Conservation (phyloP, 129 eudicot species). For the Flaveria trinervia region DNA sequence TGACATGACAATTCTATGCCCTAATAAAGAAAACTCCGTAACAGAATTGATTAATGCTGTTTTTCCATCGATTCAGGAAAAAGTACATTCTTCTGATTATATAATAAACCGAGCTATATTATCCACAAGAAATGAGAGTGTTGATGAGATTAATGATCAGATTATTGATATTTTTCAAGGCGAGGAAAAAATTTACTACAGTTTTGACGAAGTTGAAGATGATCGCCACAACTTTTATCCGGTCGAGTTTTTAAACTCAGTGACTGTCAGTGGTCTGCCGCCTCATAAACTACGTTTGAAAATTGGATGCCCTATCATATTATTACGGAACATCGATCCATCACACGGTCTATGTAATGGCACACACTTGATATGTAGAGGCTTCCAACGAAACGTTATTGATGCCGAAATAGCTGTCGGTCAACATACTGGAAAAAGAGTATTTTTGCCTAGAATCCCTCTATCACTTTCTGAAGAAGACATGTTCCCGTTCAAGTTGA, state of each 20-base stretch:
- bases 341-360: no score
- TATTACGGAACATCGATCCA: no score
- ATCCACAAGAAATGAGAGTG: no score
- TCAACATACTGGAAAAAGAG: not conserved
- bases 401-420: not conserved
- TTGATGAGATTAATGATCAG: not conserved
- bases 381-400: no score
- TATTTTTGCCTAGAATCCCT: slow-evolving; percentile 2
- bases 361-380: no score
- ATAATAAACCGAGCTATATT: no score
- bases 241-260: not conserved
- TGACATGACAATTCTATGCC: no score
- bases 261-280: not conserved
- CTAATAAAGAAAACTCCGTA: no score
- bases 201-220: no score
- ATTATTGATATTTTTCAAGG: not conserved
- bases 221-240: not conserved
- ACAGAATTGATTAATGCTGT: no score
- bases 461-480: not conserved
- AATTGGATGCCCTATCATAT: not conserved
- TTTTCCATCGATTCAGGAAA: no score
- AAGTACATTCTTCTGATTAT: no score
- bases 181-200: not conserved
- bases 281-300: not conserved
- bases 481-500: not conserved